Conservation (phyloP, 129 eudicot genomes). For the Flaveria sonorensis region DNA sequence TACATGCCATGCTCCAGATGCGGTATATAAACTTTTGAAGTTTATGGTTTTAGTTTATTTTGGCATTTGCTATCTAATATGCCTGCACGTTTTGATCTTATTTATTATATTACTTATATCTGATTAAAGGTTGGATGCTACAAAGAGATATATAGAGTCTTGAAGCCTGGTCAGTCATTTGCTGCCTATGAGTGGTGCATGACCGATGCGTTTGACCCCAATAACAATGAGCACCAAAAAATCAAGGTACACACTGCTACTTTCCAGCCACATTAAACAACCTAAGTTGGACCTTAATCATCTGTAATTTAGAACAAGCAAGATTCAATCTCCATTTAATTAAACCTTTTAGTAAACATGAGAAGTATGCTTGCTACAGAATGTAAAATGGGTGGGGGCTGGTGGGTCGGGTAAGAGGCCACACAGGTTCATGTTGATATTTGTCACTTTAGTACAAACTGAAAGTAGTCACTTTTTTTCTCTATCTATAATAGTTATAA, state of each 20-base stretch:
- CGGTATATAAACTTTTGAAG: slow-evolving; percentile 41
- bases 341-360: not conserved
- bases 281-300: not conserved
- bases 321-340: not conserved
- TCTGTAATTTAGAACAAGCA: not conserved
- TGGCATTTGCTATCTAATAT: not conserved
- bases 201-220: slow-evolving; percentile 89
- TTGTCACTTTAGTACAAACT: not conserved
- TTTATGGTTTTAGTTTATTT: slow-evolving; percentile 5
- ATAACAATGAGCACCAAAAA: slow-evolving; percentile 74
- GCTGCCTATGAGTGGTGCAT: slow-evolving; percentile 99
- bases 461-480: not conserved
- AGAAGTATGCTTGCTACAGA: not conserved
- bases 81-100: no score
- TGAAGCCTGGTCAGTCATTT: slow-evolving; percentile 95
- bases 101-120: not conserved
- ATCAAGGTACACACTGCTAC: slow-evolving; percentile 64
- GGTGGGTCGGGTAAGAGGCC: not conserved
- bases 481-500: not conserved
- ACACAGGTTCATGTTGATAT: not conserved
- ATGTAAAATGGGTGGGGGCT: not conserved
- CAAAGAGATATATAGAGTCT: slow-evolving; percentile 79
- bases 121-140: slow-evolving; percentile 79
- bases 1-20: slow-evolving; percentile 96
- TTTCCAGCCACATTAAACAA: not conserved